Percentiles rank a stretch among this genome's conserved stretches.
These are phyloP conservation scores for Wilcoxina mikolae DNA, from an alignment of 495 filamentous ascomycete species.

Conservation along the genomic window DNA sequence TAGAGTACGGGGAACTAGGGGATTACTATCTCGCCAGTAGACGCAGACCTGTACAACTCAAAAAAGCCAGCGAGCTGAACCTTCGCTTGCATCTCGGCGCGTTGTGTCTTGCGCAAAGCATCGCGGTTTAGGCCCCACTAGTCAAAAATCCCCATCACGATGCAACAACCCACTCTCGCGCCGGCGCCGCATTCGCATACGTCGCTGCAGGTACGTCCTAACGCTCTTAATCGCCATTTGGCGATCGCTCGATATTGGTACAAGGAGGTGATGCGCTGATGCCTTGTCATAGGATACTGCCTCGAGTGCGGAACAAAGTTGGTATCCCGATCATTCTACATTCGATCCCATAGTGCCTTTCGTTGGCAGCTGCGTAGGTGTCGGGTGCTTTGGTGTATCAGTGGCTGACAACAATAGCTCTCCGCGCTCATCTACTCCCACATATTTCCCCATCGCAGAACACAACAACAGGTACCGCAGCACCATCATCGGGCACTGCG, in stretches of 20 bases:
- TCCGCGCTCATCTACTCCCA: slow-evolving; percentile 25
- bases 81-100: too few relatives aligned
- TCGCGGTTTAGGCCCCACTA: too few relatives aligned
- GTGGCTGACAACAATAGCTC: too few relatives aligned
- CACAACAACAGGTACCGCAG: slow-evolving; percentile 8
- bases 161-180: slow-evolving; percentile 28
- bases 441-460: slow-evolving; percentile 16
- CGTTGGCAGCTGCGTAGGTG: not conserved
- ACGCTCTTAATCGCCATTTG: not conserved
- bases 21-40: too few relatives aligned
- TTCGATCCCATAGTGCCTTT: not conserved
- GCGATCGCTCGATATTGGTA: too few relatives aligned
- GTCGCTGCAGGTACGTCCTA: slow-evolving; percentile 21
- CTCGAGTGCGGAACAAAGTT: slow-evolving; percentile 27
- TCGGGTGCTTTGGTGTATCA: not conserved
- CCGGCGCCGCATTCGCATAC: slow-evolving; percentile 25
- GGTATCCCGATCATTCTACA: slow-evolving; percentile 20
- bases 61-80: too few relatives aligned
- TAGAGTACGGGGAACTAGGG: too few relatives aligned
- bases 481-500: slow-evolving; percentile 14
- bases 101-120: too few relatives aligned
- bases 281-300: slow-evolving; percentile 18
- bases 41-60: too few relatives aligned
- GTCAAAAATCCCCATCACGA: not conserved
- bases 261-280: not conserved